Evolutionary conservation across 192 early-diverging fungal species (phyloP).

Genomic region (Linderina pennispora): DNA sequence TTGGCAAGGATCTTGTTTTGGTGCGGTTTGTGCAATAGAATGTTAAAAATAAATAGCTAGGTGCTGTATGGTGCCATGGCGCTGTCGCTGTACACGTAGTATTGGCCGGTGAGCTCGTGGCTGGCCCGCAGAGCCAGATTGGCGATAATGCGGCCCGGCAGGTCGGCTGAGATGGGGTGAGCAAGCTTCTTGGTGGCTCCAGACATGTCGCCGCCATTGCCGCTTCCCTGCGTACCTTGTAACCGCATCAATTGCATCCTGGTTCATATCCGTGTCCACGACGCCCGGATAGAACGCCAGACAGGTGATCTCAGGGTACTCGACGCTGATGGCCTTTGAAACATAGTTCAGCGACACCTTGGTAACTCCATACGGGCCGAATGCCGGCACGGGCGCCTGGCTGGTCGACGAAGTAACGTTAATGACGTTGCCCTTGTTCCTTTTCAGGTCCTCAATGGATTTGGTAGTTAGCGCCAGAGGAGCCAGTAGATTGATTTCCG

Average conservation of each 20-base stretch:
- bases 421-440: constrained; percentile 8
- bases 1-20: background rate
- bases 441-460: background rate
- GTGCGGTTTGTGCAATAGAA: background rate
- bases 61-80: constrained; percentile 16
- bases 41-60: background rate
- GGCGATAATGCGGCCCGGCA: constrained; percentile 25
- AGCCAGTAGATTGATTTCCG: constrained; percentile 19
- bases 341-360: constrained; percentile 79
- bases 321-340: constrained; percentile 52
- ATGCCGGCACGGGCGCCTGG: constrained; percentile 22
- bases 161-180: constrained; percentile 5
- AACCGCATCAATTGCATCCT: constrained; percentile 4
- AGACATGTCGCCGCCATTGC: constrained; percentile 1
- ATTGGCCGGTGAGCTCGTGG: constrained; percentile 17
- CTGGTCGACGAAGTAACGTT: constrained; percentile 37
- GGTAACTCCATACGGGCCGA: constrained; percentile 41
- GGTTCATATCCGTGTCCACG: constrained; percentile 75
- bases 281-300: constrained; percentile 80
- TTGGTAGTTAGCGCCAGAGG: constrained; percentile 12
- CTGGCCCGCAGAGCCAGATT: constrained; percentile 26
- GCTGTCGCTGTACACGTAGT: constrained; percentile 8
- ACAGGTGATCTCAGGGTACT: constrained; percentile 63
- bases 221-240: background rate
- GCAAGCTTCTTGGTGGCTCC: constrained; percentile 9